A percentile compares a stretch with the other conserved stretches of the same genome.
These are phyloP conservation scores for Combretum micranthum DNA, from an alignment of 345 rosid genomes.

Conservation along the genomic window DNA sequence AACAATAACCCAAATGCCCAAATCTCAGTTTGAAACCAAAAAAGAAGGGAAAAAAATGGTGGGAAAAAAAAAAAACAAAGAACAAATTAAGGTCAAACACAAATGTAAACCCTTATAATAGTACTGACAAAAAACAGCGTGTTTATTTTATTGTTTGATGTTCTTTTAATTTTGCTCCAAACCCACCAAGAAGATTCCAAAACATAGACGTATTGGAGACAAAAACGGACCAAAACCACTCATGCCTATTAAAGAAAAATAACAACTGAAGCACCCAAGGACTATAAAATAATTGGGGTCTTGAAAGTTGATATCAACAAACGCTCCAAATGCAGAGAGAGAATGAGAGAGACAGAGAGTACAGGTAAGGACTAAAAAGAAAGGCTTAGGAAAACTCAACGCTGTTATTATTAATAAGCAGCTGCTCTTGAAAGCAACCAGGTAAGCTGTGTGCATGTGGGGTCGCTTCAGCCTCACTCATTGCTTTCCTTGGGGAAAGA, in stretches of 20 bases:
- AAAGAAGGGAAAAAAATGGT: no score
- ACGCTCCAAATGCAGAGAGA: not conserved
- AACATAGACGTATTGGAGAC: conserved; percentile 13
- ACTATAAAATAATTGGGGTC: conserved; percentile 6
- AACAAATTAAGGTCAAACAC: not conserved
- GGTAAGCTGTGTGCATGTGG: conserved; percentile 41
- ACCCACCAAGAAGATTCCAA: conserved; percentile 28
- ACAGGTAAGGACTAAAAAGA: conserved; percentile 10
- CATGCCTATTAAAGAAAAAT: conserved; percentile 23
- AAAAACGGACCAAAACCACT: conserved; percentile 24
- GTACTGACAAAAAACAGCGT: conserved; percentile 3
- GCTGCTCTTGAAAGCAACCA: conserved; percentile 16
- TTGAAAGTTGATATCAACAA: conserved; percentile 14
- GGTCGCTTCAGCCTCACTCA: conserved; percentile 66
- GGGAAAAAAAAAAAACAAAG: not conserved
- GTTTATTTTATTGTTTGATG: conserved; percentile 12
- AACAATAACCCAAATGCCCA: conserved; percentile 1
- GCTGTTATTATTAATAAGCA: conserved; percentile 17
- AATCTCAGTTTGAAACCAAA: conserved; percentile 12
- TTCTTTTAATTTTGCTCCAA: conserved; percentile 7
- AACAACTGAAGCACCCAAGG: conserved; percentile 9
- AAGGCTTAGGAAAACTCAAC: conserved; percentile 25
- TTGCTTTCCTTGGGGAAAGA: conserved; percentile 28
- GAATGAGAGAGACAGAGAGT: conserved; percentile 1
- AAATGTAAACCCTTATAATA: no score